These are phyloP conservation scores for Pseudocercospora cruenta DNA, from an alignment of 2,329 filamentous ascomycete genomes.

Conservation along the genomic window DNA sequence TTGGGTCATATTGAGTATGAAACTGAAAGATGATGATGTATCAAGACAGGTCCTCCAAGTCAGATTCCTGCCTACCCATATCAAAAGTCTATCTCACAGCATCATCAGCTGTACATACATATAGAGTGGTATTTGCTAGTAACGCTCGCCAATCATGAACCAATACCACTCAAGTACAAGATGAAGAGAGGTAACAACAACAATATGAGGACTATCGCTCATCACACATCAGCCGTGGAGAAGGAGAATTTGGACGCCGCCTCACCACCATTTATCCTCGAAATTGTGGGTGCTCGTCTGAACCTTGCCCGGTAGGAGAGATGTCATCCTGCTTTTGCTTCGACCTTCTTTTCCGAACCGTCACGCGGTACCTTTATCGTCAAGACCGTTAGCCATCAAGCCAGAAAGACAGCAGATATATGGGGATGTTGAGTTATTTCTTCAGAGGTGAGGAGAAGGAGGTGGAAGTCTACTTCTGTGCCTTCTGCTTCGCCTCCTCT, in stretches of 20 bases:
- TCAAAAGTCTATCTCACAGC: background rate
- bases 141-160: background rate
- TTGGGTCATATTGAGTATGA: no score
- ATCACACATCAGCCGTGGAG: background rate
- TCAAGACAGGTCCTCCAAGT: background rate
- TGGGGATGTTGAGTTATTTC: background rate
- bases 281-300: background rate
- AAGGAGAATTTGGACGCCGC: background rate
- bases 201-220: background rate
- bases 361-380: constrained; percentile 4
- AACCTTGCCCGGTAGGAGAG: background rate
- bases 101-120: background rate
- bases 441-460: background rate
- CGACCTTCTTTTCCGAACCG: constrained; percentile 7
- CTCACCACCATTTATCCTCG: background rate
- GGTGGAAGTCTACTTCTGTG: constrained; percentile 27
- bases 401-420: constrained; percentile 1
- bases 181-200: background rate
- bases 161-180: no score
- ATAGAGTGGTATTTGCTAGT: background rate
- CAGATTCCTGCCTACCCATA: background rate
- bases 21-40: background rate
- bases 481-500: constrained; percentile 33
- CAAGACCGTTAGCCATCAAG: constrained; percentile 8
- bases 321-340: background rate